Percentiles rank a stretch among this genome's conserved stretches.
phyloP scores from a whole-genome alignment of 2,329 filamentous ascomycete genomes.

The Fusarium nisikadoi region DNA sequence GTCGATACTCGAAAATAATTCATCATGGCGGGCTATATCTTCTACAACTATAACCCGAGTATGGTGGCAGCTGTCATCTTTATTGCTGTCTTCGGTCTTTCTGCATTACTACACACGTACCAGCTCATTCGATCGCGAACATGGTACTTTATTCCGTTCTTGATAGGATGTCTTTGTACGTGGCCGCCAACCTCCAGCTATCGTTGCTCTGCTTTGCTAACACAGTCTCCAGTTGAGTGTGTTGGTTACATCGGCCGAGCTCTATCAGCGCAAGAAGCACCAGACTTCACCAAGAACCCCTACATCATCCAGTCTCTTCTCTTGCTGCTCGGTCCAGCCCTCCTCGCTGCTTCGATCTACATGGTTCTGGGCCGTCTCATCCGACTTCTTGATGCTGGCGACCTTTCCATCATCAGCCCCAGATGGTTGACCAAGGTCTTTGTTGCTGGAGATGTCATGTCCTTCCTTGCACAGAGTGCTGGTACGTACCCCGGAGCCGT shows the following conservation, averaged over 20 bases:
- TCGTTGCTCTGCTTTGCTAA: background rate
- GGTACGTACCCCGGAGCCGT: conserved; percentile 24
- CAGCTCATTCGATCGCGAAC: conserved; percentile 55
- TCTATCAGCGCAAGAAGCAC: conserved; percentile 55
- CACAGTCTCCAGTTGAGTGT: conserved; percentile 38
- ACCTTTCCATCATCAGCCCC: conserved; percentile 54
- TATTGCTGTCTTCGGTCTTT: conserved; percentile 52
- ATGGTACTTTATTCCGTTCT: conserved; percentile 65
- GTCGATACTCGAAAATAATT: background rate
- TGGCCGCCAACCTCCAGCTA: background rate
- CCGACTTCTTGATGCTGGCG: conserved; percentile 50
- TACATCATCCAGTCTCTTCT: conserved; percentile 56
- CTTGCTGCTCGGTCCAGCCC: conserved; percentile 52
- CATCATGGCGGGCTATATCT: conserved; percentile 37
- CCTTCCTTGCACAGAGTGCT: conserved; percentile 51
- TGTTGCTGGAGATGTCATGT: conserved; percentile 60
- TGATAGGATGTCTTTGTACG: conserved; percentile 64
- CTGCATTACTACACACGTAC: conserved; percentile 53
- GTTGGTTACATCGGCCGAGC: conserved; percentile 61
- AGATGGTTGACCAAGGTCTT: conserved; percentile 63
- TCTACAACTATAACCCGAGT: conserved; percentile 62
- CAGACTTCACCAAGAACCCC: conserved; percentile 48
- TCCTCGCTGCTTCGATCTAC: conserved; percentile 59
- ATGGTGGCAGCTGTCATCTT: conserved; percentile 56
- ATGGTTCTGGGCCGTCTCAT: conserved; percentile 59